Percentiles rank a stretch among this genome's conserved stretches.
Conservation (phyloP, 768 basidiomycete species). For the Infundibulicybe gibba region DNA sequence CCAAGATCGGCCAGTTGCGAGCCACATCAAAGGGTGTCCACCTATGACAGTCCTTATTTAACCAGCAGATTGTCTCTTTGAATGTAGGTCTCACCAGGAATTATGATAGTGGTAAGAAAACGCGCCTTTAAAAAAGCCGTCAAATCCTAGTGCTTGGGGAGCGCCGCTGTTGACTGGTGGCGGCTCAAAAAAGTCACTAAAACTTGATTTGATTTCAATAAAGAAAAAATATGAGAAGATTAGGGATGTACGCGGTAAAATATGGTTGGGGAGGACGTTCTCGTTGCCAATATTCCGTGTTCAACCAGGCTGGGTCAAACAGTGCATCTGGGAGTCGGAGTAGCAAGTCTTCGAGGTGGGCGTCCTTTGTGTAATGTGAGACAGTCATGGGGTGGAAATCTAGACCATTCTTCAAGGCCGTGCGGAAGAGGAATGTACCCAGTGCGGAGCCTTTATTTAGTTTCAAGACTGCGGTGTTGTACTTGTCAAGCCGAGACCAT, state of each 20-base stretch:
- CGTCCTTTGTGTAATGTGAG: constrained; percentile 80
- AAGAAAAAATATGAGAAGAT: too few relatives aligned
- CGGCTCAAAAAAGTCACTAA: constrained; percentile 86
- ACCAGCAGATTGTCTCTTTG: neutral
- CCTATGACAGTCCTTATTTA: constrained; percentile 39
- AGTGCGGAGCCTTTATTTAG: constrained; percentile 86
- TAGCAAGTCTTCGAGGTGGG: constrained; percentile 70
- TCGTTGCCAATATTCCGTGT: constrained; percentile 84
- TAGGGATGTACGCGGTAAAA: constrained; percentile 75
- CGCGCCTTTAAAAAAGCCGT: constrained; percentile 94
- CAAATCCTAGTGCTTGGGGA: constrained; percentile 83
- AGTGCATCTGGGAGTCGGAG: constrained; percentile 86
- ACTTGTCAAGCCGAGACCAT: constrained; percentile 87
- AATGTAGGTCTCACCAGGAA: constrained; percentile 58
- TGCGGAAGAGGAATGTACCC: constrained; percentile 87
- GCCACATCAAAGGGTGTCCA: constrained; percentile 93
- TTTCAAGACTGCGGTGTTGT: constrained; percentile 90
- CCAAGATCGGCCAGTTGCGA: constrained; percentile 98
- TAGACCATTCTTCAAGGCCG: constrained; percentile 84
- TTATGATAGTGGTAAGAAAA: constrained; percentile 98
- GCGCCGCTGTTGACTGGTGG: constrained; percentile 66
- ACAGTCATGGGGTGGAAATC: constrained; percentile 97
- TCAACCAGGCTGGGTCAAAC: constrained; percentile 94
- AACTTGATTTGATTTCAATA: constrained; percentile 75
- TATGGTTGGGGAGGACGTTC: constrained; percentile 92